Percentiles rank a stretch among this genome's conserved stretches.
phyloP scores from a whole-genome alignment of 2,329 filamentous ascomycete species.

The Dothideomycetes sp. region DNA sequence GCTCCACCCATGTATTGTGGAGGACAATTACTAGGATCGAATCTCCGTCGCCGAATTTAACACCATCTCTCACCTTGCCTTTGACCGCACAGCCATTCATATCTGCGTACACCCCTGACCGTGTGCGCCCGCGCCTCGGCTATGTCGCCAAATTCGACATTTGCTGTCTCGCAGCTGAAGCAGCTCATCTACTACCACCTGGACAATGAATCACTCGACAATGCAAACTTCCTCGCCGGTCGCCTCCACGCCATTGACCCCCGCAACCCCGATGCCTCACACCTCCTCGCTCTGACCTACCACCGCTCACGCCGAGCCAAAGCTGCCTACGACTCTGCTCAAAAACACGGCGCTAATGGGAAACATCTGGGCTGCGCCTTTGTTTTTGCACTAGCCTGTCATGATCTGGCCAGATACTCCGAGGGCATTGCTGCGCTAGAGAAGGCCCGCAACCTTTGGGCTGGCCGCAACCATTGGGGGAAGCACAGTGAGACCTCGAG shows the following conservation, averaged over 20 bases:
- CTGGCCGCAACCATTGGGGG: constrained; percentile 56
- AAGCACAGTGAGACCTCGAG: constrained; percentile 67
- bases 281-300: constrained; percentile 77
- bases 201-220: constrained; percentile 81
- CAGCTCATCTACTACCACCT: constrained; percentile 63
- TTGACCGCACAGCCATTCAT: neutral
- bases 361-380: constrained; percentile 79
- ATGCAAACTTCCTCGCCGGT: constrained; percentile 88
- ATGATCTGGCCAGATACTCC: constrained; percentile 65
- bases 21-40: neutral
- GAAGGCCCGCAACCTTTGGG: constrained; percentile 67
- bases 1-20: neutral
- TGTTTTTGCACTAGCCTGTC: constrained; percentile 80
- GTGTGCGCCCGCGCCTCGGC: neutral
- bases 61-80: no score
- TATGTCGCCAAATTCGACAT: constrained; percentile 46
- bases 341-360: constrained; percentile 57
- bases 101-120: neutral
- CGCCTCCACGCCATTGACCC: constrained; percentile 76
- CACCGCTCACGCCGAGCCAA: constrained; percentile 72
- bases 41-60: neutral
- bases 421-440: constrained; percentile 80
- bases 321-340: constrained; percentile 75
- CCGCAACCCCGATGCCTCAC: constrained; percentile 66
- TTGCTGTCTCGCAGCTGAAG: constrained; percentile 49